These are phyloP conservation scores for Tricholomella constricta DNA, from an alignment of 768 basidiomycete species.

Conservation along the genomic window DNA sequence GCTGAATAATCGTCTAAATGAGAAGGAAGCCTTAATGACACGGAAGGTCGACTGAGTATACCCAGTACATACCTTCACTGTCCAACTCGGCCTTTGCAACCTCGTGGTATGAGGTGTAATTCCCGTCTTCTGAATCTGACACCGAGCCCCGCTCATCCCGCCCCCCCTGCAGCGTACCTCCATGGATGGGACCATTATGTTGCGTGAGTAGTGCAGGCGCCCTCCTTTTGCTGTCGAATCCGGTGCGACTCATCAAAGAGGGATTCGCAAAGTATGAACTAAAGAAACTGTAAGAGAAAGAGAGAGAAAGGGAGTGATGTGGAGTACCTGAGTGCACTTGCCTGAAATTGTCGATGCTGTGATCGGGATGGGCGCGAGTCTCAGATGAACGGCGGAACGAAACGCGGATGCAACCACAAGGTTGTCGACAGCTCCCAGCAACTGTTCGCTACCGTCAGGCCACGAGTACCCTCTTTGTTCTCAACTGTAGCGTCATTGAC, in stretches of 20 bases:
- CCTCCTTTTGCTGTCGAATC: conserved; percentile 20
- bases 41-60: background rate
- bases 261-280: conserved; percentile 5
- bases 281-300: conserved; percentile 17
- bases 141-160: conserved; percentile 52
- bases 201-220: conserved; percentile 29
- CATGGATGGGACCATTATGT: conserved; percentile 25
- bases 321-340: conserved; percentile 23
- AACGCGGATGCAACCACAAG: conserved; percentile 43
- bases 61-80: conserved; percentile 42
- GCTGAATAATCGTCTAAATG: conserved; percentile 37
- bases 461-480: conserved; percentile 39
- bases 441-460: conserved; percentile 33
- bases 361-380: conserved; percentile 44
- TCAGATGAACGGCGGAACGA: conserved; percentile 49
- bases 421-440: conserved; percentile 33
- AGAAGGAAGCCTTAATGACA: background rate
- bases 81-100: conserved; percentile 43
- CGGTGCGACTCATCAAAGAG: conserved; percentile 32
- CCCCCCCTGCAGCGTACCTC: conserved; percentile 27
- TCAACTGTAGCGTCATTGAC: conserved; percentile 42
- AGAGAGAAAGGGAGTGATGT: conserved; percentile 18
- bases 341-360: conserved; percentile 30
- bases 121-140: conserved; percentile 61
- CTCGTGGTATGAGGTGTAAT: conserved; percentile 37